Conservation (phyloP, 371 early-diverging fungal species). For the Aphelidium insulamus region DNA sequence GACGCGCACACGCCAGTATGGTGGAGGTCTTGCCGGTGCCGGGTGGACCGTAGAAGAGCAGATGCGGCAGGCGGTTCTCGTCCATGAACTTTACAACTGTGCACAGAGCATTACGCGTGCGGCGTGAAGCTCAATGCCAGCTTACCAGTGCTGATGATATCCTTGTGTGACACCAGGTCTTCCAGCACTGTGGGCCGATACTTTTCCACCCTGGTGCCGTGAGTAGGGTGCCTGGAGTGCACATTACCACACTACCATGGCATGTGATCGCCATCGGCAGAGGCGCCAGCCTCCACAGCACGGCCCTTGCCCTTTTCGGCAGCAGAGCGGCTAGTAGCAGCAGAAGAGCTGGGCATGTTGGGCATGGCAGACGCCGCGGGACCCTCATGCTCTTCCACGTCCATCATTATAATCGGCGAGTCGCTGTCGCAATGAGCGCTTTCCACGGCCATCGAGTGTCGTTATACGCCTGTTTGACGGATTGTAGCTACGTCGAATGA, state of each 20-base stretch:
- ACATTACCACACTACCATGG: constrained; percentile 14
- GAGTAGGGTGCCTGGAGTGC: background rate
- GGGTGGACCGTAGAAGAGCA: constrained; percentile 96
- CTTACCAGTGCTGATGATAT: constrained; percentile 70
- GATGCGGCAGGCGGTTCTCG: constrained; percentile 80
- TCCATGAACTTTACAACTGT: constrained; percentile 68
- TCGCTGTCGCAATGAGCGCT: too few species aligned
- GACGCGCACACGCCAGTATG: constrained; percentile 68
- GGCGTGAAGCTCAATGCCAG: background rate
- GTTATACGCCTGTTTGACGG: too few species aligned
- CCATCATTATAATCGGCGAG: too few species aligned
- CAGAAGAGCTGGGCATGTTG: too few species aligned
- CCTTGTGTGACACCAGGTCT: constrained; percentile 74
- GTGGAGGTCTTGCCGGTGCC: constrained; percentile 97
- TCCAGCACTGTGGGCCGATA: constrained; percentile 65
- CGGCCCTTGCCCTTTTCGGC: constrained; percentile 17
- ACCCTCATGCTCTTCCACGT: too few species aligned
- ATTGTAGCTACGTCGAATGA: too few species aligned
- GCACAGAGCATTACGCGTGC: constrained; percentile 8
- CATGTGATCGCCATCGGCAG: constrained; percentile 13
- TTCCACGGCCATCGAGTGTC: too few species aligned
- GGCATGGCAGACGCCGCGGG: too few species aligned
- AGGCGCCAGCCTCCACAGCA: constrained; percentile 4
- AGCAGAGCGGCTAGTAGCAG: too few species aligned
- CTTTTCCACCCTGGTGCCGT: constrained; percentile 68